Evolutionary conservation across 768 basidiomycete species (phyloP).

Genomic region (Lentinus tigrinus): DNA sequence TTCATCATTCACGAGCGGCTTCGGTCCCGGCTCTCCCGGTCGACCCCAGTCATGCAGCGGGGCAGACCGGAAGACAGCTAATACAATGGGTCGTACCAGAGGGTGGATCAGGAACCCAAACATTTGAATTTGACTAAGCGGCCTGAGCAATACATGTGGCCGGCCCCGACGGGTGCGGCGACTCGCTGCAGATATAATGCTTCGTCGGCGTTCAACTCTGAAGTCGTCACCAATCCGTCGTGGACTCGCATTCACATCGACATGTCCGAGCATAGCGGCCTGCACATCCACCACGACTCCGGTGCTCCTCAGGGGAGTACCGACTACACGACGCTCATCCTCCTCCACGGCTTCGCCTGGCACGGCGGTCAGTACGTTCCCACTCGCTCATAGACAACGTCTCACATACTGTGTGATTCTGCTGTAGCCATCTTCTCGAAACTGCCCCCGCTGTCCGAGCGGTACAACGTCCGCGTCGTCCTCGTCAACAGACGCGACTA

Average conservation of each 20-base stretch:
- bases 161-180: too few relatives aligned
- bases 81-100: too few relatives aligned
- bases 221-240: too few relatives aligned
- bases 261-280: not conserved
- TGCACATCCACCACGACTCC: conserved; percentile 17
- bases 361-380: not conserved
- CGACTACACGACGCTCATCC: conserved; percentile 19
- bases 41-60: too few relatives aligned
- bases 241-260: too few relatives aligned
- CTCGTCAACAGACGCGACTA: conserved; percentile 27
- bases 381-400: not conserved
- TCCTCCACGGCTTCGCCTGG: conserved; percentile 18
- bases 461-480: conserved; percentile 24
- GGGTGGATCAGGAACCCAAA: conserved; percentile 1
- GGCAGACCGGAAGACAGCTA: too few relatives aligned
- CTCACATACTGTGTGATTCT: not conserved
- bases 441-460: conserved; percentile 12
- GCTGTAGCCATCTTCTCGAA: conserved; percentile 3
- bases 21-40: too few relatives aligned
- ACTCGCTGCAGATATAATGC: too few relatives aligned
- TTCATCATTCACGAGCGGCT: too few relatives aligned
- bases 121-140: too few relatives aligned
- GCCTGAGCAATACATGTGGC: too few relatives aligned
- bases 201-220: too few relatives aligned
- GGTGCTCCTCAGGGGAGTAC: conserved; percentile 11